Evolutionary conservation across 108 stramenopile genomes (phyloP).

Genomic region (Skeletonema tropicum): DNA sequence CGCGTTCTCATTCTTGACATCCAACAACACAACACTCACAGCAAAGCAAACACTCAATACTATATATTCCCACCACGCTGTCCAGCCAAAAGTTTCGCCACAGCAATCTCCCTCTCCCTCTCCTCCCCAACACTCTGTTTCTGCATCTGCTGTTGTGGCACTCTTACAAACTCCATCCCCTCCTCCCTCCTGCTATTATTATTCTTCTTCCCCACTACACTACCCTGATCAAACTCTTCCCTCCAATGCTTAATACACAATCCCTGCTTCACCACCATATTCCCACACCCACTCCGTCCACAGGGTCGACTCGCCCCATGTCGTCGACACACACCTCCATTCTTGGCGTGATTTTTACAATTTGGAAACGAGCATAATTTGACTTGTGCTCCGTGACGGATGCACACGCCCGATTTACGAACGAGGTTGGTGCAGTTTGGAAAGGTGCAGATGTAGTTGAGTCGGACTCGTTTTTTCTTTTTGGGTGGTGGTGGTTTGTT

Average conservation of each 20-base stretch:
- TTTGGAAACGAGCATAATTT: neutral
- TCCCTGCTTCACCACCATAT: constrained; percentile 1
- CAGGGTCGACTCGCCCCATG: neutral
- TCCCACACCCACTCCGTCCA: neutral
- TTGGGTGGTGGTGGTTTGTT: no score
- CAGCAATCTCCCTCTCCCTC: neutral
- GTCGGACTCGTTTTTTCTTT: neutral
- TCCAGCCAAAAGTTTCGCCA: neutral
- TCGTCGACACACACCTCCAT: neutral
- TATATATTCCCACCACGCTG: neutral
- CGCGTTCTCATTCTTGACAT: no score
- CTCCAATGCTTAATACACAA: neutral
- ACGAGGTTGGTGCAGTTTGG: neutral
- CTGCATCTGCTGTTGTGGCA: neutral
- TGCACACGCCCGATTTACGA: neutral
- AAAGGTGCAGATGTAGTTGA: neutral
- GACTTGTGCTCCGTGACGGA: neutral
- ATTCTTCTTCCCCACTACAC: no score
- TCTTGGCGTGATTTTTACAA: neutral
- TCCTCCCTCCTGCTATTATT: no score
- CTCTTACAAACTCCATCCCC: neutral
- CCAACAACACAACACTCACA: neutral
- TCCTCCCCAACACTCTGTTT: neutral
- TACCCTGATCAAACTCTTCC: neutral
- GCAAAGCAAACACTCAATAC: neutral